A percentile compares a stretch with the other conserved stretches of the same genome.
phyloP scores from a whole-genome alignment of 2,329 filamentous ascomycete species.

The Onygenales sp. region DNA sequence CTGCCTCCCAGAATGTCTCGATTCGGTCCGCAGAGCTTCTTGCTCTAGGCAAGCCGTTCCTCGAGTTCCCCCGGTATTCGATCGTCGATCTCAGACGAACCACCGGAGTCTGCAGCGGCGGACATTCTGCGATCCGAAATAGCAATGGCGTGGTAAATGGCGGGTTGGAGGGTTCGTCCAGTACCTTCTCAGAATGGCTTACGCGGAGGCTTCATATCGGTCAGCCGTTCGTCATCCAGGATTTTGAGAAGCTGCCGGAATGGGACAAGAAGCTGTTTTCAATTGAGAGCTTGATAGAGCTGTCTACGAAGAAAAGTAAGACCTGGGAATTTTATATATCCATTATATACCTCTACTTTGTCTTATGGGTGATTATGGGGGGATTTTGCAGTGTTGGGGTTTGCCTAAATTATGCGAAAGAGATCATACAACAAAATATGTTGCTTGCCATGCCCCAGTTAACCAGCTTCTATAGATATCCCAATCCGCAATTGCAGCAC shows the following conservation, averaged over 20 bases:
- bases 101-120: background rate
- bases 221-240: constrained; percentile 25
- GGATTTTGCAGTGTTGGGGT: background rate
- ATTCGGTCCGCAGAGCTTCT: constrained; percentile 15
- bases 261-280: constrained; percentile 20
- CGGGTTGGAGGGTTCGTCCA: background rate
- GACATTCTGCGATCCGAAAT: background rate
- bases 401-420: background rate
- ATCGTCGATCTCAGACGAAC: constrained; percentile 16
- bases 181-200: constrained; percentile 18
- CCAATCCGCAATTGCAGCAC: constrained; percentile 26
- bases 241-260: constrained; percentile 21
- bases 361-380: background rate
- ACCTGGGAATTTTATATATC: background rate
- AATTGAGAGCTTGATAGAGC: constrained; percentile 21
- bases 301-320: constrained; percentile 25
- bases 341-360: background rate
- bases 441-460: background rate
- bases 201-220: constrained; percentile 21
- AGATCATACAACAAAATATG: background rate
- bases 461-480: constrained; percentile 15
- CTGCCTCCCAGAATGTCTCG: background rate
- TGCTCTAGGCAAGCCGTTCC: constrained; percentile 18
- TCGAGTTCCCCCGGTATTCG: constrained; percentile 22
- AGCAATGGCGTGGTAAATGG: background rate